Evolutionary conservation across 495 filamentous ascomycete species (phyloP).

Genomic region (Daldinia loculata): DNA sequence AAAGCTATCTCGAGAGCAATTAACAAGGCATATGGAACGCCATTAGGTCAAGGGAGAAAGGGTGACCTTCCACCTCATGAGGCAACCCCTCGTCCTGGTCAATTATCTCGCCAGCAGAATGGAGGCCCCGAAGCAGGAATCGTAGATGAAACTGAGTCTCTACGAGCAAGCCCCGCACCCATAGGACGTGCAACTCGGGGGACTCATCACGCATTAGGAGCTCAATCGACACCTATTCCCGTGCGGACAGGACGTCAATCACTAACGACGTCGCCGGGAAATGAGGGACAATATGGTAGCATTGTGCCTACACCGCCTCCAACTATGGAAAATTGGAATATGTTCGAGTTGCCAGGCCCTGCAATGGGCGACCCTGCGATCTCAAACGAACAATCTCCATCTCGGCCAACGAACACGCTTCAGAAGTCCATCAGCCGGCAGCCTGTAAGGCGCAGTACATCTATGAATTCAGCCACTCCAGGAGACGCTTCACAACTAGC

Average conservation of each 20-base stretch:
- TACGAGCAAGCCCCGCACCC: conserved; percentile 35
- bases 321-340: conserved; percentile 42
- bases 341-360: conserved; percentile 76
- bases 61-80: conserved; percentile 35
- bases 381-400: conserved; percentile 11
- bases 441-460: conserved; percentile 27
- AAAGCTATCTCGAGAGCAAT: conserved; percentile 80
- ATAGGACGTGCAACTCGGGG: conserved; percentile 41
- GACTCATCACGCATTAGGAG: conserved; percentile 19
- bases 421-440: conserved; percentile 25
- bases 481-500: conserved; percentile 9
- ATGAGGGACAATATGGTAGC: conserved; percentile 72
- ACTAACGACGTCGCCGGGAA: conserved; percentile 45
- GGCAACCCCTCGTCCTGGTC: conserved; percentile 29
- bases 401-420: conserved; percentile 16
- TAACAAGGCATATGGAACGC: conserved; percentile 66
- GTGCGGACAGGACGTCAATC: conserved; percentile 46
- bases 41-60: conserved; percentile 44
- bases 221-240: conserved; percentile 46
- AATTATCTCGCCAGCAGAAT: conserved; percentile 40
- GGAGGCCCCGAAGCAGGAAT: conserved; percentile 6
- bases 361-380: conserved; percentile 69
- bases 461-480: conserved; percentile 13
- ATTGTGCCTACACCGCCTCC: conserved; percentile 72
- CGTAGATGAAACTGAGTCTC: conserved; percentile 36